phyloP scores from a whole-genome alignment of 2,329 filamentous ascomycete species.

The Colletotrichum filicis region DNA sequence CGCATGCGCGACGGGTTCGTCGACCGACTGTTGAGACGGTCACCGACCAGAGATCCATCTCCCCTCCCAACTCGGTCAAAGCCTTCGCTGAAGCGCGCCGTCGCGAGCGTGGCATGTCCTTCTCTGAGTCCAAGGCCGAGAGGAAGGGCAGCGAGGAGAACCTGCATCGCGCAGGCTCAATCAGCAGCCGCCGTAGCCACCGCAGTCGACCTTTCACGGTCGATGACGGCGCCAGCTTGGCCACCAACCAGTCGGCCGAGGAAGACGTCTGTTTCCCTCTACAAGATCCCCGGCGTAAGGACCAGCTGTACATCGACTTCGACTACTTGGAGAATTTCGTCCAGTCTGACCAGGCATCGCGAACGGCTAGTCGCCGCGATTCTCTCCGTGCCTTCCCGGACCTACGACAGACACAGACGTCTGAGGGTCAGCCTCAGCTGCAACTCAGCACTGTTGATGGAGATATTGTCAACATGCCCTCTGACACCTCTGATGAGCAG shows the following conservation, averaged over 20 bases:
- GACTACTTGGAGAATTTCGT: constrained; percentile 96
- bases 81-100: constrained; percentile 93
- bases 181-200: constrained; percentile 71
- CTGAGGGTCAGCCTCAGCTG: constrained; percentile 40
- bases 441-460: constrained; percentile 64
- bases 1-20: constrained; percentile 56
- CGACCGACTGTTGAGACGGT: constrained; percentile 68
- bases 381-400: constrained; percentile 69
- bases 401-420: constrained; percentile 57
- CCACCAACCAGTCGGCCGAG: constrained; percentile 78
- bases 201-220: constrained; percentile 68
- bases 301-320: constrained; percentile 88
- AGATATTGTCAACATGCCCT: constrained; percentile 66
- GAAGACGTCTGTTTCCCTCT: constrained; percentile 91
- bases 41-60: constrained; percentile 74
- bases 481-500: constrained; percentile 52
- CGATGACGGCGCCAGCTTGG: constrained; percentile 71
- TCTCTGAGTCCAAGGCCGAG: constrained; percentile 57
- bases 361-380: constrained; percentile 61
- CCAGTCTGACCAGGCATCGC: constrained; percentile 64
- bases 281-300: constrained; percentile 73
- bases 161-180: constrained; percentile 77
- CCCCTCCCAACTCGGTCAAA: constrained; percentile 96
- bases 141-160: constrained; percentile 58
- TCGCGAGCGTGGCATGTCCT: constrained; percentile 78